phyloP scores from a whole-genome alignment of 2,329 filamentous ascomycete species.

The Talaromyces pinophilus region DNA sequence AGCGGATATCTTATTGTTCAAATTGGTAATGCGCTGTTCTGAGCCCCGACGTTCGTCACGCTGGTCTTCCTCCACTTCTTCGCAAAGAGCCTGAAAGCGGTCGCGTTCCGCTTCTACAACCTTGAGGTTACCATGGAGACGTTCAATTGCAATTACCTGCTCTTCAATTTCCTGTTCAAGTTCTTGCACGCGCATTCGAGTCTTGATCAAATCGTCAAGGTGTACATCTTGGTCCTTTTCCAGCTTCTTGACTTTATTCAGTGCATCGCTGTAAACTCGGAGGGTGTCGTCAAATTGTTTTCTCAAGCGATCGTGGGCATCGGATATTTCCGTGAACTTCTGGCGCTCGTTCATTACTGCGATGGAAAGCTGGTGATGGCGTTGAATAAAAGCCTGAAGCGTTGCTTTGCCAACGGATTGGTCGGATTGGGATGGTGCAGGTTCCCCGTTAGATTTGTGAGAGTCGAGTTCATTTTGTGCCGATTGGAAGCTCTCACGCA shows the following conservation, averaged over 20 bases:
- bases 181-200: conserved; percentile 46
- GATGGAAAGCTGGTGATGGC: conserved; percentile 39
- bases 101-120: neutral
- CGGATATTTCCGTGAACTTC: conserved; percentile 36
- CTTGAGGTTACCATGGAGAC: conserved; percentile 45
- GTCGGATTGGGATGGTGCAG: conserved; percentile 33
- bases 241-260: conserved; percentile 39
- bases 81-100: neutral
- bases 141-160: conserved; percentile 43
- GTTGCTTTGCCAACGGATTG: conserved; percentile 39
- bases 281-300: conserved; percentile 47
- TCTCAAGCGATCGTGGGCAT: conserved; percentile 45
- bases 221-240: conserved; percentile 45
- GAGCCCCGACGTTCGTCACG: conserved; percentile 32
- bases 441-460: conserved; percentile 48
- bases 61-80: conserved; percentile 42
- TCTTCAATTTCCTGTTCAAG: conserved; percentile 45
- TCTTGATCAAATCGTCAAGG: conserved; percentile 48
- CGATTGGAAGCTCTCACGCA: conserved; percentile 43
- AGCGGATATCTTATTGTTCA: conserved; percentile 41
- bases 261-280: conserved; percentile 43
- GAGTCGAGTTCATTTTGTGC: conserved; percentile 49
- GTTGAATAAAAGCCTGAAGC: conserved; percentile 43
- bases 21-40: conserved; percentile 33
- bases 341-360: conserved; percentile 38